phyloP scores from a whole-genome alignment of 192 early-diverging fungal genomes.

The Podila clonocystis region DNA sequence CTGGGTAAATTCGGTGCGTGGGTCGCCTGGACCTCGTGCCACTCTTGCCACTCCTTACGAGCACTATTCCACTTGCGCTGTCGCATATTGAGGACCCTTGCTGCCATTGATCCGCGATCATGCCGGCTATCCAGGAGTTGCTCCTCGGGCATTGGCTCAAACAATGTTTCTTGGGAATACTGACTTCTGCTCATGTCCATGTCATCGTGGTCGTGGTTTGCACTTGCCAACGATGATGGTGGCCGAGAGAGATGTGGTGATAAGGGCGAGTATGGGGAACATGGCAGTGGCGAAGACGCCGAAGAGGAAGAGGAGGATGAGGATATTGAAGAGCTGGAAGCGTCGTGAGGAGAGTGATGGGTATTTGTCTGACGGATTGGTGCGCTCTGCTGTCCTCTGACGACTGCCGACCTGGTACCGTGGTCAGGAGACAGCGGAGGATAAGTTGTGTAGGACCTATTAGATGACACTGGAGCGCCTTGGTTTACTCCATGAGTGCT shows the following conservation, averaged over 20 bases:
- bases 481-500: slow-evolving; percentile 13
- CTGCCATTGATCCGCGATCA: not conserved
- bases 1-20: slow-evolving; percentile 12
- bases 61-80: slow-evolving; percentile 49
- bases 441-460: no score
- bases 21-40: slow-evolving; percentile 45
- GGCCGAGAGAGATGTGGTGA: slow-evolving; percentile 33
- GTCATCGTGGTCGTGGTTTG: slow-evolving; percentile 2
- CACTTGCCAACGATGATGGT: not conserved
- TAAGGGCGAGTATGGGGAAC: slow-evolving; percentile 15
- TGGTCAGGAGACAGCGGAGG: not conserved
- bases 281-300: not conserved
- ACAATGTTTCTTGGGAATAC: not conserved
- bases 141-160: not conserved
- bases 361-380: not conserved
- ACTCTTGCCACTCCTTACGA: slow-evolving; percentile 46
- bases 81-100: slow-evolving; percentile 26
- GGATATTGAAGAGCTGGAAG: not conserved
- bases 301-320: not conserved
- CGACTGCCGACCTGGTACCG: not conserved
- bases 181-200: slow-evolving; percentile 18
- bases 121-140: no score
- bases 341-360: not conserved
- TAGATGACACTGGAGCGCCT: no score
- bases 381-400: not conserved